Percentiles rank a stretch among this genome's conserved stretches.
phyloP scores from a whole-genome alignment of 2,329 filamentous ascomycete genomes.

The Aspergillus fumigatus region DNA sequence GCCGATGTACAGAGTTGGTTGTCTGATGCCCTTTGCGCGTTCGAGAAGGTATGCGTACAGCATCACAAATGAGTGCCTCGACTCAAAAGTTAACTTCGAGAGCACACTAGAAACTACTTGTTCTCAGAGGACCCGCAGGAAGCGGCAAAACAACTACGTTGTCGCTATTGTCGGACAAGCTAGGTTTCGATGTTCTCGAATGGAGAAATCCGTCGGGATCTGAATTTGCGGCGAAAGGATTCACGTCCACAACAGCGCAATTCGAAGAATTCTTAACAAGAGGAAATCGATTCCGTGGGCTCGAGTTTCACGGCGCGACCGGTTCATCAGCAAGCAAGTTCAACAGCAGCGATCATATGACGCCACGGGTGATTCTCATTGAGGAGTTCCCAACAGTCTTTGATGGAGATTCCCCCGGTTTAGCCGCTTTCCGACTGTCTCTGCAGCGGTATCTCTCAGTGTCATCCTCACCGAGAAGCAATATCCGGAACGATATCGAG shows the following conservation, averaged over 20 bases:
- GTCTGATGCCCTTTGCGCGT: conserved; percentile 64
- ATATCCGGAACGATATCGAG: conserved; percentile 15
- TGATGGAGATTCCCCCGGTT: conserved; percentile 57
- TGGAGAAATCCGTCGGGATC: conserved; percentile 79
- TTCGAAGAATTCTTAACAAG: conserved; percentile 90
- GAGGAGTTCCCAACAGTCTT: conserved; percentile 81
- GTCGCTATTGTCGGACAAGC: conserved; percentile 68
- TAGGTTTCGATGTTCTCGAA: conserved; percentile 74
- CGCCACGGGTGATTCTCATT: conserved; percentile 61
- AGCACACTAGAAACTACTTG: conserved; percentile 61
- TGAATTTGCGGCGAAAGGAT: conserved; percentile 56
- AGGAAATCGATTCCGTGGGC: conserved; percentile 71
- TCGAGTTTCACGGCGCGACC: conserved; percentile 46
- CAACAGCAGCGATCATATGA: conserved; percentile 12
- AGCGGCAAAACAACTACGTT: conserved; percentile 90
- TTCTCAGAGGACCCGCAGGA: conserved; percentile 86
- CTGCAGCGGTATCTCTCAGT: conserved; percentile 71
- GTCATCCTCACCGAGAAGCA: conserved; percentile 40
- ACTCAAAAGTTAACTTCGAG: conserved; percentile 6
- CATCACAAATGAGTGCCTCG: not conserved
- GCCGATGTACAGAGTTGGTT: conserved; percentile 81
- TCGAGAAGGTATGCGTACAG: conserved; percentile 32
- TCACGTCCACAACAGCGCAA: conserved; percentile 67
- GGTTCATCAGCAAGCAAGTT: conserved; percentile 1
- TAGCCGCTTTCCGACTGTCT: conserved; percentile 69